Evolutionary conservation across 2,329 filamentous ascomycete genomes (phyloP).

Genomic region (Ceratocystis cubensis): DNA sequence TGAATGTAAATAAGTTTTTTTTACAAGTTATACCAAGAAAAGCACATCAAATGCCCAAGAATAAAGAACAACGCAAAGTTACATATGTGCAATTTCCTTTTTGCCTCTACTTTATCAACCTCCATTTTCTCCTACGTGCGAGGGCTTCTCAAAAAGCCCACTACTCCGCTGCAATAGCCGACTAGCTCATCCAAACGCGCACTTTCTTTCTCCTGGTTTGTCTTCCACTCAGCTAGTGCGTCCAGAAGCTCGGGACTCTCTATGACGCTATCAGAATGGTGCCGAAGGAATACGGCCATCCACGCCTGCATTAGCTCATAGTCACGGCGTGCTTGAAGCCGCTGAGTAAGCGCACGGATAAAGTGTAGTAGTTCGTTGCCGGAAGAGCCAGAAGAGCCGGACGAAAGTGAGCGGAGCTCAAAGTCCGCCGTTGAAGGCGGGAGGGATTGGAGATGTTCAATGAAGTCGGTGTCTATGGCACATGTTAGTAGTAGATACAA

Average conservation of each 20-base stretch:
- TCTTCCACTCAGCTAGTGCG: slow-evolving; percentile 57
- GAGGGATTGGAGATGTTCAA: slow-evolving; percentile 67
- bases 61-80: neutral
- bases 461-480: slow-evolving; percentile 47
- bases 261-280: slow-evolving; percentile 53
- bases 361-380: slow-evolving; percentile 67
- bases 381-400: slow-evolving; percentile 32
- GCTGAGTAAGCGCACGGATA: slow-evolving; percentile 62
- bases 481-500: slow-evolving; percentile 23
- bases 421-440: slow-evolving; percentile 78
- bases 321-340: slow-evolving; percentile 57
- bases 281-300: slow-evolving; percentile 85
- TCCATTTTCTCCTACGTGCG: slow-evolving; percentile 31
- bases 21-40: neutral
- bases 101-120: neutral
- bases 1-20: neutral
- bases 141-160: slow-evolving; percentile 62
- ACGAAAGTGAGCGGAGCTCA: slow-evolving; percentile 68
- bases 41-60: neutral
- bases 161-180: slow-evolving; percentile 77
- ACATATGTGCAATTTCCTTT: neutral
- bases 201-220: slow-evolving; percentile 58
- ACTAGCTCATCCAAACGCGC: slow-evolving; percentile 61
- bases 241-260: slow-evolving; percentile 41
- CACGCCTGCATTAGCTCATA: slow-evolving; percentile 93